Conservation (phyloP, 208 protist species). For the Giardia muris region DNA sequence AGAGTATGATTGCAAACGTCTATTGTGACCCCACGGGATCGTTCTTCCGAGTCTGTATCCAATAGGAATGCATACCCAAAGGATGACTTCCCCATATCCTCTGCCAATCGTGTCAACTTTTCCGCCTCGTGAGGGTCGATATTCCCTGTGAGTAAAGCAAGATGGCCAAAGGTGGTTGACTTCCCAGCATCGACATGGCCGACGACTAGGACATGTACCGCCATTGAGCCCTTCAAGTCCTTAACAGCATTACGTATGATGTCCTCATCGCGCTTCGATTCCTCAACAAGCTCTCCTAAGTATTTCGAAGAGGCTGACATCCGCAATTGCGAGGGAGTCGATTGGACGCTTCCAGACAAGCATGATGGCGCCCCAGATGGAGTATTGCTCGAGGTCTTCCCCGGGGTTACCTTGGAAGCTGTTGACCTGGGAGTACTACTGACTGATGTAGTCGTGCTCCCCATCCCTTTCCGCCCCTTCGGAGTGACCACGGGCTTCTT, state of each 20-base stretch:
- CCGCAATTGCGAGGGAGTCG: too few species aligned
- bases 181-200: slow-evolving; percentile 25
- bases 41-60: neutral
- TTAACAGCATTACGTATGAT: neutral
- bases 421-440: too few species aligned
- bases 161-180: slow-evolving; percentile 20
- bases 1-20: neutral
- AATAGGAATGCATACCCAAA: slow-evolving; percentile 5
- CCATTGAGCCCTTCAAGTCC: neutral
- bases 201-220: neutral
- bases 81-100: neutral
- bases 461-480: too few species aligned
- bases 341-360: too few species aligned
- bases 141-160: neutral
- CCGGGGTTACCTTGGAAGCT: too few species aligned
- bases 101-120: neutral
- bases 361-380: too few species aligned
- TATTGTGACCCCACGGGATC: slow-evolving; percentile 16
- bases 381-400: too few species aligned
- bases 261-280: neutral
- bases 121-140: neutral
- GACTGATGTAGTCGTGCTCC: too few species aligned
- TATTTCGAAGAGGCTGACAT: too few species aligned
- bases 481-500: too few species aligned
- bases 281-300: too few species aligned